Evolutionary conservation across 768 basidiomycete genomes (phyloP).

Genomic region (Pisolithus microcarpus): DNA sequence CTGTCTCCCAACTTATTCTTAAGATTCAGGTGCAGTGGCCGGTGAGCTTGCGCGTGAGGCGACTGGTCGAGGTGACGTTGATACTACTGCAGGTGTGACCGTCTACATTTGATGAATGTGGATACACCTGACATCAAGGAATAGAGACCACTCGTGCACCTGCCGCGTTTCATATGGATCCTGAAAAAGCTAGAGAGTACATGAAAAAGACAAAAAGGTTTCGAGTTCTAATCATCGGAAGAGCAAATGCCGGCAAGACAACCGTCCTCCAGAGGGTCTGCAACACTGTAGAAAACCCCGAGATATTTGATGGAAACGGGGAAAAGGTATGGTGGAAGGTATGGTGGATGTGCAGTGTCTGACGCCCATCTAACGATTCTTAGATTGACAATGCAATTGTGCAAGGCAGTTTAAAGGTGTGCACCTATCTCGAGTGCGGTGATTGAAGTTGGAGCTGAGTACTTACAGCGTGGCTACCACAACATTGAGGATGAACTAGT

Average conservation of each 20-base stretch:
- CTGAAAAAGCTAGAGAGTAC: neutral
- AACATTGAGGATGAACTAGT: constrained; percentile 25
- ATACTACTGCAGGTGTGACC: too few relatives aligned
- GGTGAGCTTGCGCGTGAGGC: too few relatives aligned
- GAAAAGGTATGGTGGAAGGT: constrained; percentile 12
- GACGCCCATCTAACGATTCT: neutral
- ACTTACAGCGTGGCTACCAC: constrained; percentile 21
- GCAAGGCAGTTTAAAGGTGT: neutral
- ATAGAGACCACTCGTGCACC: too few relatives aligned
- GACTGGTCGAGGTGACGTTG: too few relatives aligned
- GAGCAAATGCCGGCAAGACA: constrained; percentile 36
- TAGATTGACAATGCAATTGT: constrained; percentile 1
- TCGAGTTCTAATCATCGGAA: constrained; percentile 34
- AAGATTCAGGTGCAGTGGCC: too few relatives aligned
- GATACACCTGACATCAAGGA: too few relatives aligned
- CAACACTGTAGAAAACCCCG: constrained; percentile 27
- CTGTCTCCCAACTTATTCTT: too few relatives aligned
- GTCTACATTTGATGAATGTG: too few relatives aligned
- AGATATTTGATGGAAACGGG: constrained; percentile 16
- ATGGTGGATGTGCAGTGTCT: neutral
- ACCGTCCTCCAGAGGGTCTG: constrained; percentile 35
- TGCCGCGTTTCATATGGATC: neutral
- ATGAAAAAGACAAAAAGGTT: constrained; percentile 13
- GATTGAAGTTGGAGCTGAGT: neutral
- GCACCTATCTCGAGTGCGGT: neutral